phyloP scores from a whole-genome alignment of 495 filamentous ascomycete species.

The Opeltia flavorubescens region DNA sequence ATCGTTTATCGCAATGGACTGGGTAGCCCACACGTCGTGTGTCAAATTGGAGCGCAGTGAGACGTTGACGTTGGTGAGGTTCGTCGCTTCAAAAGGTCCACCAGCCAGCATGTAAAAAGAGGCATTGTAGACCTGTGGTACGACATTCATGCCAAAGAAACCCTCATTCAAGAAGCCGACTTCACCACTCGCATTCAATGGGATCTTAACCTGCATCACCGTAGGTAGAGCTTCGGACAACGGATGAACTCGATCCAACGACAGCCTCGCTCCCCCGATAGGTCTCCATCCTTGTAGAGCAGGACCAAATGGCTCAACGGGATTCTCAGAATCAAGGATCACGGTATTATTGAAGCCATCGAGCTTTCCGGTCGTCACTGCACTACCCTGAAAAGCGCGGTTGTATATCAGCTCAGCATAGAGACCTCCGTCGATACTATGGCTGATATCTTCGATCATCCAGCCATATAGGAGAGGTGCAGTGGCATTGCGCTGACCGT shows the following conservation, averaged over 20 bases:
- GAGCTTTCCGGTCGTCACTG: background rate
- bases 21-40: no score
- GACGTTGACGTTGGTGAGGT: constrained; percentile 7
- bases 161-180: constrained; percentile 46
- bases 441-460: constrained; percentile 61
- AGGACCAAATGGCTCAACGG: constrained; percentile 19
- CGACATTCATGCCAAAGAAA: constrained; percentile 48
- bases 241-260: constrained; percentile 31
- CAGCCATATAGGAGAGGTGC: constrained; percentile 42
- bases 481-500: background rate
- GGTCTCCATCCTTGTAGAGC: constrained; percentile 40
- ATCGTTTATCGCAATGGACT: no score
- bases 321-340: constrained; percentile 3
- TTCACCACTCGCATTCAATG: constrained; percentile 20
- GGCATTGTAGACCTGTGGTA: constrained; percentile 34
- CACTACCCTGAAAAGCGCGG: constrained; percentile 51
- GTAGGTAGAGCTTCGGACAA: constrained; percentile 41
- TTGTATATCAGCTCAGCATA: constrained; percentile 63
- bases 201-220: constrained; percentile 41
- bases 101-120: constrained; percentile 38
- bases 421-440: constrained; percentile 63
- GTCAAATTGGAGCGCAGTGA: constrained; percentile 18
- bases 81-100: background rate
- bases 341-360: background rate
- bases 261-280: constrained; percentile 35